Base-by-base conservation (phyloP, 208 protist species). In the Porcisia hertigi region DNA sequence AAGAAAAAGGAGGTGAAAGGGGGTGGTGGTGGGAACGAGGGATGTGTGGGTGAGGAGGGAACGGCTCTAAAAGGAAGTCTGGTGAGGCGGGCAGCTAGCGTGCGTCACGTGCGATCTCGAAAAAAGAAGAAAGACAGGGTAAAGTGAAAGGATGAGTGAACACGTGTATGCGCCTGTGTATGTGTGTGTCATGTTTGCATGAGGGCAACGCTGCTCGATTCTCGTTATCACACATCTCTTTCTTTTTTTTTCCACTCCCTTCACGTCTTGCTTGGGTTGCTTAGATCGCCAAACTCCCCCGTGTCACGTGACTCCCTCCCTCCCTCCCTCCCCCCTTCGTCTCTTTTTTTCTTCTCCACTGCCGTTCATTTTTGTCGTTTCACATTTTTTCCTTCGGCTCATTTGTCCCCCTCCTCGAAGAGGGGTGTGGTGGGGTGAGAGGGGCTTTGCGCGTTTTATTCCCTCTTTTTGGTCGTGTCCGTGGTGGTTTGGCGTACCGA, bases 281-380 rank as follows among this genome's bases (percentile, higher is more conserved):
- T 55, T 55, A 3, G 45, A 70, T 57, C 2, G 20, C 45, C 30
- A 30, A n/a, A 41, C 20, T 11, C 8, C 39, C 39, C 7, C n/a
- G 62, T 49, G 62, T 12, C 14, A 36, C 36, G 36, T 49, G 62
- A 11, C 16, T 34, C 12, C 39, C 62, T 66, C 39, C 39, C 18
- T 39, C 36, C 12, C n/a, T 25, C 25, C 25, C 41, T 12, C 12
- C 8, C 12, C 65, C 9, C 14, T n/a, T 4, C 34, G 11, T 55
- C 11, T 80, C 39, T 64, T 14, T 78, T 53, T 80, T 55, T 80
- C 49, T 83, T 60, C 67, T n/a, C 30, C 53, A 73, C 53, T 54
- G 45, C 43, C 66, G 75, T 57, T 64, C 41, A 52, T 49, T 76
- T 49, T 60, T 59, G 47, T 20, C 65, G n/a, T 75, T 43, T 25